These are phyloP conservation scores for Aquilaria malaccensis DNA, from an alignment of 345 rosid species.

Conservation along the genomic window DNA sequence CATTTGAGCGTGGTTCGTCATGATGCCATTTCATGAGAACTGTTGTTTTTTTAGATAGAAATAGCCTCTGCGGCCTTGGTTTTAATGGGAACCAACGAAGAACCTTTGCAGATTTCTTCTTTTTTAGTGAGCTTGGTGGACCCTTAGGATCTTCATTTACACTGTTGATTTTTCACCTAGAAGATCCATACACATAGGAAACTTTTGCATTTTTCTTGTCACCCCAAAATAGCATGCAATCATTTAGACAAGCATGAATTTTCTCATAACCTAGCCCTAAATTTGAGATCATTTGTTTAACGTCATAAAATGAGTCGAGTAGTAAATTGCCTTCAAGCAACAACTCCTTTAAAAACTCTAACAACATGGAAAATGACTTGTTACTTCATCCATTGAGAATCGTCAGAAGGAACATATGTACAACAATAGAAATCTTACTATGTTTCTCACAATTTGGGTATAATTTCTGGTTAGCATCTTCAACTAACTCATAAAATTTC, in stretches of 20 bases:
- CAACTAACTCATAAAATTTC: too few relatives aligned
- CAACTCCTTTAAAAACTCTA: too few relatives aligned
- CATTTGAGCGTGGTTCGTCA: background rate
- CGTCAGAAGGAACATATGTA: too few relatives aligned
- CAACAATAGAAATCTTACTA: too few relatives aligned
- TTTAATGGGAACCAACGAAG: conserved; percentile 5
- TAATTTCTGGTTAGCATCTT: too few relatives aligned
- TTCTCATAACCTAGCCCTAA: background rate
- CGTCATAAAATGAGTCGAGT: too few relatives aligned
- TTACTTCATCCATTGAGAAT: too few relatives aligned
- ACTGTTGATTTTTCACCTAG: background rate
- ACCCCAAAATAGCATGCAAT: conserved; percentile 1
- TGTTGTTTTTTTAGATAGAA: background rate
- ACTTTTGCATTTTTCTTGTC: background rate
- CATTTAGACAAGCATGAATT: background rate
- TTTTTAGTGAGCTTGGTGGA: background rate
- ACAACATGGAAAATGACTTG: too few relatives aligned
- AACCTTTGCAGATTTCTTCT: conserved; percentile 1
- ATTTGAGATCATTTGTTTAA: too few relatives aligned
- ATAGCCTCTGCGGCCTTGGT: background rate
- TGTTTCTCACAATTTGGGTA: too few relatives aligned
- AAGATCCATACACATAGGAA: background rate
- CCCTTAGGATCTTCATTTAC: background rate
- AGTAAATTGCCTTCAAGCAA: too few relatives aligned
- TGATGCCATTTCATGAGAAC: conserved; percentile 11